Evolutionary conservation across 2,329 filamentous ascomycete species (phyloP).

Genomic region (Alternaria atra): DNA sequence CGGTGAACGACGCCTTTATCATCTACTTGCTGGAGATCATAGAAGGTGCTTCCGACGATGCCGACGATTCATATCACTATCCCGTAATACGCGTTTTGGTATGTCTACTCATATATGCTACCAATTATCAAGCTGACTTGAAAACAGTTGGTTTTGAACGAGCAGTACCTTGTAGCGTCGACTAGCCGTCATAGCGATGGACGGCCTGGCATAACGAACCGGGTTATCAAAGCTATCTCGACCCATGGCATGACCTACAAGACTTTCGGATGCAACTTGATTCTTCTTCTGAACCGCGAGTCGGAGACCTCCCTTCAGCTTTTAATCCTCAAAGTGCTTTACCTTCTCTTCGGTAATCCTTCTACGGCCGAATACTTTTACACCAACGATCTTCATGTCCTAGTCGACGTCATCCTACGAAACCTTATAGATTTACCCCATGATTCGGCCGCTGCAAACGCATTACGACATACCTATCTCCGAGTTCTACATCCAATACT

Average conservation of each 20-base stretch:
- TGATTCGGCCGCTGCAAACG: slow-evolving; percentile 64
- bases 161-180: slow-evolving; percentile 92
- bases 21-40: slow-evolving; percentile 85
- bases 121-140: slow-evolving; percentile 1
- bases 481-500: slow-evolving; percentile 90
- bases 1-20: slow-evolving; percentile 80
- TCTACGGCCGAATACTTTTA: slow-evolving; percentile 98
- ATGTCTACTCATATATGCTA: slow-evolving; percentile 48
- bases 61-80: slow-evolving; percentile 93
- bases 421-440: slow-evolving; percentile 96
- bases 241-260: slow-evolving; percentile 82
- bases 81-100: slow-evolving; percentile 92
- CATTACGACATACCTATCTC: slow-evolving; percentile 90
- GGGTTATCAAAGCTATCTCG: slow-evolving; percentile 90
- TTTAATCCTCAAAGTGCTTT: slow-evolving; percentile 94
- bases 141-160: slow-evolving; percentile 85
- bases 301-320: slow-evolving; percentile 91
- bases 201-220: slow-evolving; percentile 76
- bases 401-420: slow-evolving; percentile 94
- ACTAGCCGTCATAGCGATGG: slow-evolving; percentile 48
- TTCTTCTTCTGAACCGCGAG: slow-evolving; percentile 92
- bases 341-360: slow-evolving; percentile 91
- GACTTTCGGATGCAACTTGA: slow-evolving; percentile 97
- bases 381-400: slow-evolving; percentile 92
- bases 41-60: slow-evolving; percentile 86